Percentiles rank a stretch among this genome's conserved stretches.
phyloP scores from a whole-genome alignment of 2,329 filamentous ascomycete genomes.

The Exserohilum rostratum region DNA sequence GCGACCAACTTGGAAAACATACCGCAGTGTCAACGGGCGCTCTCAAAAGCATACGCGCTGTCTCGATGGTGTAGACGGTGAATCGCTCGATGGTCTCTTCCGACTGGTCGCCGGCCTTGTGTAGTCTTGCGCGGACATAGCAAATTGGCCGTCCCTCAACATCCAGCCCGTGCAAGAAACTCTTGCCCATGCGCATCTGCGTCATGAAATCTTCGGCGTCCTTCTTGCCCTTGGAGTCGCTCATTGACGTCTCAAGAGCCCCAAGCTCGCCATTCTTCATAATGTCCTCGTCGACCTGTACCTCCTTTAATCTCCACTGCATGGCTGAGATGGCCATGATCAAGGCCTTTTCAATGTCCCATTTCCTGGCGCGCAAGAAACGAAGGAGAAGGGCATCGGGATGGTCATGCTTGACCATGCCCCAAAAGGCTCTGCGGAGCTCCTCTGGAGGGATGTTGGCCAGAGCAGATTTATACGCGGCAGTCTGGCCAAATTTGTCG shows the following conservation, averaged over 20 bases:
- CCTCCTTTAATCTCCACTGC: slow-evolving; percentile 83
- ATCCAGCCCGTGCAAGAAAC: slow-evolving; percentile 86
- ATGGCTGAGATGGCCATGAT: slow-evolving; percentile 95
- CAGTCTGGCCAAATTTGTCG: slow-evolving; percentile 92
- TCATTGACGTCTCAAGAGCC: slow-evolving; percentile 66
- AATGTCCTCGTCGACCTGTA: slow-evolving; percentile 89
- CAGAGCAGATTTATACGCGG: slow-evolving; percentile 82
- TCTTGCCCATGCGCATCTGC: slow-evolving; percentile 90
- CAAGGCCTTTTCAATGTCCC: slow-evolving; percentile 91
- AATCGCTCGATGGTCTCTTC: slow-evolving; percentile 83
- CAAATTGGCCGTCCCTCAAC: slow-evolving; percentile 86
- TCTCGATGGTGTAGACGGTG: slow-evolving; percentile 94
- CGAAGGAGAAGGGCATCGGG: slow-evolving; percentile 74
- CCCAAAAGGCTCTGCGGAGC: slow-evolving; percentile 83
- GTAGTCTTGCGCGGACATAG: slow-evolving; percentile 80
- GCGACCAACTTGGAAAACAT: slow-evolving; percentile 50
- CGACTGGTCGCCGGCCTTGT: slow-evolving; percentile 80
- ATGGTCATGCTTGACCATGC: slow-evolving; percentile 93
- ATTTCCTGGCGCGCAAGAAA: slow-evolving; percentile 62
- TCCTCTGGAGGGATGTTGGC: slow-evolving; percentile 77
- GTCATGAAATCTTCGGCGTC: slow-evolving; percentile 77
- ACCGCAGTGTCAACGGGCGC: slow-evolving; percentile 90
- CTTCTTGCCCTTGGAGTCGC: slow-evolving; percentile 69
- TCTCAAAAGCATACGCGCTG: slow-evolving; percentile 79
- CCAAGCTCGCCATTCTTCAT: slow-evolving; percentile 54